A percentile compares a stretch with the other conserved stretches of the same genome.
Conservation (phyloP, 257 asterid species). For the Nicotiana tomentosiformis region DNA sequence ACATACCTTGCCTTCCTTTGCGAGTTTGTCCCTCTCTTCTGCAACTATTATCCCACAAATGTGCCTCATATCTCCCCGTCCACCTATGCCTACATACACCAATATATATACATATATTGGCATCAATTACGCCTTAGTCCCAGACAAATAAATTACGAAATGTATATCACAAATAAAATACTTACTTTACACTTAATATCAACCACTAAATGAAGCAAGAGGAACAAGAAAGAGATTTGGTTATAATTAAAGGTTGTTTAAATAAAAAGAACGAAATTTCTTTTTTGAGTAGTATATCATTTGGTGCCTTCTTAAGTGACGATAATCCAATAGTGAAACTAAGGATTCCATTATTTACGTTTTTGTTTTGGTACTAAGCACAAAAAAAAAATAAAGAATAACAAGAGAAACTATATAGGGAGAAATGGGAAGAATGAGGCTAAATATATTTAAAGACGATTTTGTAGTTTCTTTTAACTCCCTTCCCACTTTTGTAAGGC, state of each 20-base stretch:
- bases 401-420: no score
- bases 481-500: no score
- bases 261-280: no score
- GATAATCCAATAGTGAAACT: background rate
- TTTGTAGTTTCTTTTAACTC: no score
- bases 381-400: background rate
- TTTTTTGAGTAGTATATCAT: background rate
- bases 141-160: no score
- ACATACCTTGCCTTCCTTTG: slow-evolving; percentile 90
- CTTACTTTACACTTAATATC: background rate
- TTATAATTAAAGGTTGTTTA: no score
- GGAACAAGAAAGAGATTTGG: no score
- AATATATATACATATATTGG: background rate
- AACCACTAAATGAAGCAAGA: background rate
- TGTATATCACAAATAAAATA: background rate
- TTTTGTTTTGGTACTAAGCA: background rate
- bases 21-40: slow-evolving; percentile 97
- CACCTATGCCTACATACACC: slow-evolving; percentile 67
- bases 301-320: background rate
- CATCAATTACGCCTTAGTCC: no score
- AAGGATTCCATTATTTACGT: background rate
- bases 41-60: slow-evolving; percentile 91
- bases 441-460: no score
- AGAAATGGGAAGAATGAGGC: no score
- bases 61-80: slow-evolving; percentile 94